Evolutionary conservation across 2,329 filamentous ascomycete genomes (phyloP), one percentile per base, ranked within the genome.

Genomic region (Phialocephala sp.): DNA sequence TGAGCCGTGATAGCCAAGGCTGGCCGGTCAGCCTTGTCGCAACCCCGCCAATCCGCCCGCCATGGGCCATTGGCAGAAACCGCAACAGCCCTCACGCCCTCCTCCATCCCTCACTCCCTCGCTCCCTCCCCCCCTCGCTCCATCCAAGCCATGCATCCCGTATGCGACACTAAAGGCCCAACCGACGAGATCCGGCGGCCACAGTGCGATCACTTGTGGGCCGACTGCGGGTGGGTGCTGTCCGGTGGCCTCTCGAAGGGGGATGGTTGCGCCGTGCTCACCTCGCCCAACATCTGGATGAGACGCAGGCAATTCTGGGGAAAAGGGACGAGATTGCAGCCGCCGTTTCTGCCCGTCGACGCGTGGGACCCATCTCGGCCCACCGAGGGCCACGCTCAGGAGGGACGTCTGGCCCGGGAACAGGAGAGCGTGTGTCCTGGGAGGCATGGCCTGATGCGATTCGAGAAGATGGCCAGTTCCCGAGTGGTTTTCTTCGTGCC

Each of bases 241-340:
- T 32, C 27, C 27, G 27, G 6, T 3, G 27, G 27, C 27, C 27
- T 32, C 27, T 50, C 22, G 22, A n/a, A n/a, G n/a, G n/a, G n/a
- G n/a, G n/a, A n/a, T n/a, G n/a, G n/a, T n/a, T n/a, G n/a, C n/a
- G n/a, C n/a, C n/a, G n/a, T n/a, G n/a, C n/a, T n/a, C n/a, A n/a
- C n/a, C n/a, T n/a, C n/a, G n/a, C n/a, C 45, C 11, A 5, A n/a
- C 22, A 32, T 50, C n/a, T 50, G 45, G 45, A 50, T 50, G 45
- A 50, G 45, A 50, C 45, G 22, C 20, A 24, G 20, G n/a, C 45
- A 50, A 50, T 27, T 50, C 45, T 50, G 45, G 45, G 45, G 45
- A 50, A 43, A 43, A 50, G 45, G 45, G 20, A 5, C 45, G 9
- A n/a, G 2, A 50, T 50, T 50, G 22, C 45, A 50, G 45, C 45